Conservation (phyloP, 352 stramenopile genomes). For the Phytopythium sindhum region DNA sequence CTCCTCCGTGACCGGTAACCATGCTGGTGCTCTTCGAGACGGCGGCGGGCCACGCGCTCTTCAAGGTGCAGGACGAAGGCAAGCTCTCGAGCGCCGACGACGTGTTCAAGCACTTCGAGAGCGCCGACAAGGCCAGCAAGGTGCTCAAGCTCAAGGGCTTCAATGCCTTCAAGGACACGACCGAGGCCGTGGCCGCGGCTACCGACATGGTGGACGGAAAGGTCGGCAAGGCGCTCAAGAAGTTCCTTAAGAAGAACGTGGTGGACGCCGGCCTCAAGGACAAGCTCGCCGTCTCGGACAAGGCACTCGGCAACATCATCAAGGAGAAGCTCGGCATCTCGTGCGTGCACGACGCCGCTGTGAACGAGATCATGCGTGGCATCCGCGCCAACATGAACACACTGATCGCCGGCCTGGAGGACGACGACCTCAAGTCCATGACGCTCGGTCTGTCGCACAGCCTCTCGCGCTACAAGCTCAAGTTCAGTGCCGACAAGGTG, state of each 20-base stretch:
- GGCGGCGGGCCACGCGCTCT: constrained; percentile 97
- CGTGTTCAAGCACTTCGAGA: constrained; percentile 92
- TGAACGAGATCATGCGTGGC: constrained; percentile 96
- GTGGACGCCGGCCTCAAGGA: constrained; percentile 92
- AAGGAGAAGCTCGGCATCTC: constrained; percentile 98
- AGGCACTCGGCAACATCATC: constrained; percentile 94
- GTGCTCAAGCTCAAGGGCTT: constrained; percentile 97
- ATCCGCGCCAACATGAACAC: constrained; percentile 96
- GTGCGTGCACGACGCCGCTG: constrained; percentile 89
- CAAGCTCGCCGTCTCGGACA: constrained; percentile 97
- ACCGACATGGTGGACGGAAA: constrained; percentile 98
- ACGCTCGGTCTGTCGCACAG: constrained; percentile 98
- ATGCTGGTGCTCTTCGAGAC: constrained; percentile 99
- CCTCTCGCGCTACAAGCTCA: constrained; percentile 99
- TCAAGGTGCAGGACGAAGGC: constrained; percentile 97
- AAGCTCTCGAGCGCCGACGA: constrained; percentile 90
- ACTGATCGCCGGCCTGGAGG: constrained; percentile 90
- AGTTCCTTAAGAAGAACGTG: constrained; percentile 99
- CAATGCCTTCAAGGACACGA: constrained; percentile 98
- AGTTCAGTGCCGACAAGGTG: constrained; percentile 99
- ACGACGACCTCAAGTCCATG: constrained; percentile 95
- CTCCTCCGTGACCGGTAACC: constrained; percentile 2
- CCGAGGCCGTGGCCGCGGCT: constrained; percentile 96
- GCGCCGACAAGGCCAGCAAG: constrained; percentile 86
- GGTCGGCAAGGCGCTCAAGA: constrained; percentile 97